Conservation (phyloP, 2,329 filamentous ascomycete genomes). For the Venturia carpophila region DNA sequence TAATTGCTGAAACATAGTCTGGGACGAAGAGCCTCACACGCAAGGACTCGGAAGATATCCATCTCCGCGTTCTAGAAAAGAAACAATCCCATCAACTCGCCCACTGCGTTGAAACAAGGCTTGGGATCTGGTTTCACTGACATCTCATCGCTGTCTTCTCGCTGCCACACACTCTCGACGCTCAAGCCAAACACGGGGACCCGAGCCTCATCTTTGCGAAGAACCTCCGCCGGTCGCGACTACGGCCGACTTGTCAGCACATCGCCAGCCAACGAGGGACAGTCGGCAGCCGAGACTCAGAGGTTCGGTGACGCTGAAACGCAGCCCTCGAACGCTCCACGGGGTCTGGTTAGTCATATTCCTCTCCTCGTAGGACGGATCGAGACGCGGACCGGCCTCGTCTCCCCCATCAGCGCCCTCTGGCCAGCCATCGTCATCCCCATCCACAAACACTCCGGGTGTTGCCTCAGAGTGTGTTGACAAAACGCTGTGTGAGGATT, state of each 20-base stretch:
- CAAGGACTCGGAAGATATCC: conserved; percentile 4
- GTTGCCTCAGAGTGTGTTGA: conserved; percentile 12
- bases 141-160: conserved; percentile 1
- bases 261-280: not conserved
- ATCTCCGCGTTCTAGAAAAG: conserved; percentile 12
- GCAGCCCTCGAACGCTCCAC: not conserved
- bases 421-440: not conserved
- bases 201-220: not conserved
- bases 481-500: conserved; percentile 5
- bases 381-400: not conserved
- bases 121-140: conserved; percentile 11
- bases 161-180: conserved; percentile 4
- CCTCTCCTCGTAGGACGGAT: not conserved
- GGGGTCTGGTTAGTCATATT: conserved; percentile 2
- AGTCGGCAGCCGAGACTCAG: not conserved
- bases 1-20: conserved; percentile 12
- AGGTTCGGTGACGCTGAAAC: conserved; percentile 10
- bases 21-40: conserved; percentile 7
- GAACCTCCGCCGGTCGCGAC: not conserved
- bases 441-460: conserved; percentile 9
- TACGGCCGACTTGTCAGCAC: not conserved
- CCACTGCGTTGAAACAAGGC: conserved; percentile 8
- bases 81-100: conserved; percentile 3
- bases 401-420: not conserved
- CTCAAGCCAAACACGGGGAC: conserved; percentile 5